These are phyloP conservation scores for Melastoma candidum DNA, from an alignment of 441 rosid species.

Conservation along the genomic window DNA sequence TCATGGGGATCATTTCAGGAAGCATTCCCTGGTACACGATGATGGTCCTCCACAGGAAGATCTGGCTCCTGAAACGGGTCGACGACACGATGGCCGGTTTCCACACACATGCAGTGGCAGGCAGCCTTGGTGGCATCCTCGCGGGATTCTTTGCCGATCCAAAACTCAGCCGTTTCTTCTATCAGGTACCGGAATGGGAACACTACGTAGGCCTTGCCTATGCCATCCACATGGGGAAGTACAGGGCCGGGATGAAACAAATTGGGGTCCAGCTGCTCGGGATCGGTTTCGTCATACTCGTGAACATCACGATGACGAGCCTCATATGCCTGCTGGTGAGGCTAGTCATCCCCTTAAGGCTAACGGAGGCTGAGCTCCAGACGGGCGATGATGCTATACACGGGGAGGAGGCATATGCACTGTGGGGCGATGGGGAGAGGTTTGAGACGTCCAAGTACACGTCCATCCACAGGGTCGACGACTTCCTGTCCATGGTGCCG, in stretches of 20 bases:
- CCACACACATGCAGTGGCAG: background rate
- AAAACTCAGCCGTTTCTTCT: conserved; percentile 28
- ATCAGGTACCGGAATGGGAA: conserved; percentile 30
- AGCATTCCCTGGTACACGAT: background rate
- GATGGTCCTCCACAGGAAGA: no score
- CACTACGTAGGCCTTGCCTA: conserved; percentile 24
- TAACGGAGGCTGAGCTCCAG: conserved; percentile 21
- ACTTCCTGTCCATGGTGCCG: conserved; percentile 12
- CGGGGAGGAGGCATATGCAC: conserved; percentile 29
- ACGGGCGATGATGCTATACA: conserved; percentile 25
- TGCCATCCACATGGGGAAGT: background rate
- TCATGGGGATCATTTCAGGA: background rate
- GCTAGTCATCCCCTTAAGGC: conserved; percentile 24
- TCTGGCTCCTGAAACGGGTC: no score
- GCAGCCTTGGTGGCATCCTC: background rate
- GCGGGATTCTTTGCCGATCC: background rate
- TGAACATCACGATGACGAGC: background rate
- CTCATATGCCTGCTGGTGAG: conserved; percentile 11
- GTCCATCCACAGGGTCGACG: conserved; percentile 21
- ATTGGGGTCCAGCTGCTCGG: conserved; percentile 22
- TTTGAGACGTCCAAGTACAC: conserved; percentile 16
- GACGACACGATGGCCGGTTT: no score
- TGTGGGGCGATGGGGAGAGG: conserved; percentile 14
- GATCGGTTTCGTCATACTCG: conserved; percentile 20
- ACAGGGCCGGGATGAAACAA: conserved; percentile 17